These are phyloP conservation scores for Rhizoclosmatium sp. DNA, from an alignment of 192 early-diverging fungal genomes.

Conservation along the genomic window DNA sequence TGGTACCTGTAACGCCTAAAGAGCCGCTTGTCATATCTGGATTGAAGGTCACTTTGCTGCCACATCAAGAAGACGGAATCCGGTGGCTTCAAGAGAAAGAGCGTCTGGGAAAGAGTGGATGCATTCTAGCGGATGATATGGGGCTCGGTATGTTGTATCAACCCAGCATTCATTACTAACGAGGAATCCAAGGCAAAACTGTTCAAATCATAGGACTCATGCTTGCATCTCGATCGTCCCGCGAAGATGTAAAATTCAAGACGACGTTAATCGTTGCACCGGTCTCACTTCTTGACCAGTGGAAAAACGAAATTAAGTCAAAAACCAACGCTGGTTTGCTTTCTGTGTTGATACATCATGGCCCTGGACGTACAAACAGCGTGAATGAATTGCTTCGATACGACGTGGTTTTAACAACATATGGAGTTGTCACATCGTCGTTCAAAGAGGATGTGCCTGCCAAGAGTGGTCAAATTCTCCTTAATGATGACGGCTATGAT, in stretches of 20 bases:
- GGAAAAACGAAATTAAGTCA: constrained; percentile 64
- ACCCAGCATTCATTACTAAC: no score
- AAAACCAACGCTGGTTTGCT: constrained; percentile 57
- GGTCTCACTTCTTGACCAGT: constrained; percentile 44
- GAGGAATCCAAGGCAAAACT: constrained; percentile 54
- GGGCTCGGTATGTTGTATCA: constrained; percentile 57
- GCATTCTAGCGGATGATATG: constrained; percentile 33
- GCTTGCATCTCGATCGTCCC: constrained; percentile 38
- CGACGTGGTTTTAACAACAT: constrained; percentile 12
- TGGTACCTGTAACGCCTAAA: neutral
- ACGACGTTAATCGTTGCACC: constrained; percentile 70
- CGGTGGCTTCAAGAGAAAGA: constrained; percentile 18
- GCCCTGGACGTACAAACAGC: constrained; percentile 32
- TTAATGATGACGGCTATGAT: constrained; percentile 2
- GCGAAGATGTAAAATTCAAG: constrained; percentile 55
- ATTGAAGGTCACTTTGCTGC: neutral
- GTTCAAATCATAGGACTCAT: constrained; percentile 70
- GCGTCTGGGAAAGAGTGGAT: neutral
- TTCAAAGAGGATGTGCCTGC: neutral
- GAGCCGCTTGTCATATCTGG: neutral
- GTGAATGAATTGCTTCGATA: neutral
- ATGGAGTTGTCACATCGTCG: constrained; percentile 8
- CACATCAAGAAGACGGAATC: constrained; percentile 6
- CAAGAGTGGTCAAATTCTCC: neutral
- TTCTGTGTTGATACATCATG: constrained; percentile 65